phyloP scores from a whole-genome alignment of 2,329 filamentous ascomycete genomes.

The Colletotrichum sp. region DNA sequence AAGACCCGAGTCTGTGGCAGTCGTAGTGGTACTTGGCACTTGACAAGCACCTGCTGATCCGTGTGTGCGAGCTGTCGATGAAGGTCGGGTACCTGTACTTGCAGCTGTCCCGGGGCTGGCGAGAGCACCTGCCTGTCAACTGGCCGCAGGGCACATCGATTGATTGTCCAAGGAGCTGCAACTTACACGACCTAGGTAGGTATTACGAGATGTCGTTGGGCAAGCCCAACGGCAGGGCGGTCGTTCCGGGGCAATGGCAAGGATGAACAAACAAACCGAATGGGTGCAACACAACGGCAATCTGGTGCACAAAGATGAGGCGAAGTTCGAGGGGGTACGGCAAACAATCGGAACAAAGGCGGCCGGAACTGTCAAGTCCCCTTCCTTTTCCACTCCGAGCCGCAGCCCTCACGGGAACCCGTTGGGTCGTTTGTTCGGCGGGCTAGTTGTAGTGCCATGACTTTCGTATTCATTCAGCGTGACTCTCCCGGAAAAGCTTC shows the following conservation, averaged over 20 bases:
- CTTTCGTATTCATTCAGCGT: neutral
- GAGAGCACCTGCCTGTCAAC: neutral
- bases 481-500: constrained; percentile 15
- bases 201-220: neutral
- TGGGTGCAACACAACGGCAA: neutral
- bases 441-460: neutral
- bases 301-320: constrained; percentile 1
- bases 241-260: neutral
- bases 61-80: neutral
- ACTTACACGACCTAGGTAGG: neutral
- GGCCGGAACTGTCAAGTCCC: neutral
- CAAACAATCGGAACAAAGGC: constrained; percentile 6
- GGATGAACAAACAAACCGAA: constrained; percentile 1
- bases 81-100: neutral
- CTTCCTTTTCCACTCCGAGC: neutral
- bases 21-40: neutral
- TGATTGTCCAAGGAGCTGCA: neutral
- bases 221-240: neutral
- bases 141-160: neutral
- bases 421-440: neutral
- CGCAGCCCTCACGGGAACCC: neutral
- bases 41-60: neutral
- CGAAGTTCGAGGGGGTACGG: neutral
- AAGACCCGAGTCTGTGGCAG: constrained; percentile 1
- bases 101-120: neutral